Conservation (phyloP, 2,329 filamentous ascomycete genomes). For the Aspergillus persii region DNA sequence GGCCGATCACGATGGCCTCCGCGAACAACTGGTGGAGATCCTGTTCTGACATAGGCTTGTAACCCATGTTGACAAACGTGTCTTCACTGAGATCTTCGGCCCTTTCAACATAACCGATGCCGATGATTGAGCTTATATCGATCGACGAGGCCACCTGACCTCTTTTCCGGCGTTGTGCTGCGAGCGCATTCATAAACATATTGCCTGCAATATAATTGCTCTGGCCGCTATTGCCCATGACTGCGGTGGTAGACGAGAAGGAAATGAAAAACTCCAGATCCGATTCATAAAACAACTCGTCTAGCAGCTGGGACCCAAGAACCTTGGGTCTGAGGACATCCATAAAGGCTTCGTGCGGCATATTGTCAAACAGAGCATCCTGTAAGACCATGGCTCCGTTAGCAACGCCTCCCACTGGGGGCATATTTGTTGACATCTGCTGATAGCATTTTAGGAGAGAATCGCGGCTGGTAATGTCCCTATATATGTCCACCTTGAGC, state of each 20-base stretch:
- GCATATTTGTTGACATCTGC: background rate
- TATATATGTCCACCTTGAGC: background rate
- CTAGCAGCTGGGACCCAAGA: background rate
- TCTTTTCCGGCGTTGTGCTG: background rate
- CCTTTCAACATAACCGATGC: background rate
- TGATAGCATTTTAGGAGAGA: background rate
- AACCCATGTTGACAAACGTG: too few relatives aligned
- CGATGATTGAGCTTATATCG: slow-evolving; percentile 3
- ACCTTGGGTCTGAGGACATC: slow-evolving; percentile 5
- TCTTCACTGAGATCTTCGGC: too few relatives aligned
- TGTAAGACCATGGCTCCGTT: slow-evolving; percentile 10
- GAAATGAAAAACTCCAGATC: slow-evolving; percentile 16
- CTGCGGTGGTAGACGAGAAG: background rate
- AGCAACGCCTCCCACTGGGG: slow-evolving; percentile 11
- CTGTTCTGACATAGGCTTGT: slow-evolving; percentile 26
- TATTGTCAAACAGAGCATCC: slow-evolving; percentile 5
- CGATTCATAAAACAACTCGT: slow-evolving; percentile 3
- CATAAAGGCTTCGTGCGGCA: background rate
- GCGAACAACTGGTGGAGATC: slow-evolving; percentile 32
- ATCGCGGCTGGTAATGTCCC: slow-evolving; percentile 5
- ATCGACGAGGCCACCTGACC: slow-evolving; percentile 5
- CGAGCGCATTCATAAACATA: slow-evolving; percentile 3
- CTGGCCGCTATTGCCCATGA: slow-evolving; percentile 10
- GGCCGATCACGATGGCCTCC: slow-evolving; percentile 27
- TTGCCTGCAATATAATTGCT: slow-evolving; percentile 7